Evolutionary conservation across 148 eudicot species (phyloP), one percentile per base, ranked within the genome.

Genomic region (Chenopodium quinoa): DNA sequence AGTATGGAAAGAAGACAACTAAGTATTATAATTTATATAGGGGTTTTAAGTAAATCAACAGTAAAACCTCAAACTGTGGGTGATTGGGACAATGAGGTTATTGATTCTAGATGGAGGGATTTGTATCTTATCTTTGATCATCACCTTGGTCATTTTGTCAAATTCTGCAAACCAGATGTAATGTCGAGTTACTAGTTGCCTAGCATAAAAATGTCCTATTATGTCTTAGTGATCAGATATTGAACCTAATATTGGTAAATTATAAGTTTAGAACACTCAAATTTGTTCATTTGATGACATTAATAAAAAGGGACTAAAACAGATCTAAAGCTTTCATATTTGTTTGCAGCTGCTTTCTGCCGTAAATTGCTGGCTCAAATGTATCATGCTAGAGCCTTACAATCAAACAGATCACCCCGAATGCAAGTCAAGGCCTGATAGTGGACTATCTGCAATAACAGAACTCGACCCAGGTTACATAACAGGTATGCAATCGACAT

Each of bases 341-440:
- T 19, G 17, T 77, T 46, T 79, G 85, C 92, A 93, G 97, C 89
- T 92, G 85, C 92, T 95, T 79, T 95, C 99, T 85, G 99, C 97
- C 69, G 91, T 92, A 48, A 95, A 95, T 87, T 95, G 99, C 88
- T 95, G 99, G 99, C 92, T 95, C n/a, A 95, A 95, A 87, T 95
- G 99, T 90, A 89, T 95, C 83, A 75, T 91, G 85, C 83, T 95
- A 50, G 99, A 95, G 75, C 95, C 99, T 77, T 92, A 91, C 88
- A 92, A 93, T 83, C 97, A 95, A 89, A 93, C 97, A 50, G 99
- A 95, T 84, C 94, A 95, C 62, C 90, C 97, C 37, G 88, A 93
- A 81, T 95, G 99, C 93, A 95, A 92, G 86, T 95, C 99, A 65
- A 96, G 99, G 78, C 98, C 99, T 78, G 99, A 95, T 82, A 92